Conservation (phyloP, 768 basidiomycete species). For the Ephemerocybe angulata region DNA sequence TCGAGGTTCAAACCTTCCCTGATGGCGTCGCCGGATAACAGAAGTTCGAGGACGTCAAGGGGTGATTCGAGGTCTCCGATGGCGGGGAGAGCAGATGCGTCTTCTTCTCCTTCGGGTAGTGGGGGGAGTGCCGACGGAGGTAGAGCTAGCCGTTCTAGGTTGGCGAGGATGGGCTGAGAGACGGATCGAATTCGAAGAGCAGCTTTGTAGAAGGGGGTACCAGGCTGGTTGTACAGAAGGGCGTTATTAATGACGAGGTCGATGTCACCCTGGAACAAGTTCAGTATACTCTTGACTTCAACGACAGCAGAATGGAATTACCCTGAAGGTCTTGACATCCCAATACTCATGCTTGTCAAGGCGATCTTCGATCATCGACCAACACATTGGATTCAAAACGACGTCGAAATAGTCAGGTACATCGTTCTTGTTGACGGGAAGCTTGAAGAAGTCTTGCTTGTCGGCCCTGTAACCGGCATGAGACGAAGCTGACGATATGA, state of each 20-base stretch:
- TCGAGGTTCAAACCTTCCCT: slow-evolving; percentile 51
- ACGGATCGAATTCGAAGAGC: slow-evolving; percentile 58
- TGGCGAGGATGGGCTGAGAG: slow-evolving; percentile 37
- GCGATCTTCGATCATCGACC: slow-evolving; percentile 76
- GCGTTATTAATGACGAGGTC: slow-evolving; percentile 84
- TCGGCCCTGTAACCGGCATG: slow-evolving; percentile 51
- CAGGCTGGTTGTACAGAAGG: slow-evolving; percentile 76
- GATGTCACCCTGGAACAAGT: slow-evolving; percentile 68
- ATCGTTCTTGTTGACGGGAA: slow-evolving; percentile 72
- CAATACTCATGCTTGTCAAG: slow-evolving; percentile 82
- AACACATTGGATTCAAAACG: slow-evolving; percentile 84
- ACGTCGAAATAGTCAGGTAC: slow-evolving; percentile 92
- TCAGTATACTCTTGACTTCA: not conserved
- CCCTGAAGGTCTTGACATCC: slow-evolving; percentile 72
- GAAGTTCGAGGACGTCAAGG: slow-evolving; percentile 50
- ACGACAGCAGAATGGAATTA: slow-evolving; percentile 21
- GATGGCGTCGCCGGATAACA: slow-evolving; percentile 50
- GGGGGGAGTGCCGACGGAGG: slow-evolving; percentile 9
- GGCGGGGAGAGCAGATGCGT: slow-evolving; percentile 6
- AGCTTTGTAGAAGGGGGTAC: slow-evolving; percentile 64
- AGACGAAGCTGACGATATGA: not conserved
- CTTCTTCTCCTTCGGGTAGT: not conserved
- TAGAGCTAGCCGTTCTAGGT: slow-evolving; percentile 33
- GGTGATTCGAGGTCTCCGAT: slow-evolving; percentile 78
- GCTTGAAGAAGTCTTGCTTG: slow-evolving; percentile 69